A percentile compares a stretch with the other conserved stretches of the same genome.
Conservation (phyloP, 1,284 basidiomycete genomes). For the Austroboletus niveus region DNA sequence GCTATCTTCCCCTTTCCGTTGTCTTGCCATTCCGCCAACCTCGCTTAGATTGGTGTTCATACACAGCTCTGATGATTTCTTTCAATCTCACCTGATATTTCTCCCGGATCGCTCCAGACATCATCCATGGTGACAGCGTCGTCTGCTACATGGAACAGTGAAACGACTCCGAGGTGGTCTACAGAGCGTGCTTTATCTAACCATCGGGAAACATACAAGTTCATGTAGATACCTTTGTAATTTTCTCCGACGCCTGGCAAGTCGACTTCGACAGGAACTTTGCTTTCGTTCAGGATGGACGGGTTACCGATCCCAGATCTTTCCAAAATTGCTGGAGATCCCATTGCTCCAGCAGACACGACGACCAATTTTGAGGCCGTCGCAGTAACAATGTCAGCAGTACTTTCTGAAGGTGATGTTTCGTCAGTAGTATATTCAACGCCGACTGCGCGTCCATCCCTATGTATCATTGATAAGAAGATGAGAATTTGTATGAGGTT, state of each 20-base stretch:
- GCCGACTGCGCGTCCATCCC: background rate
- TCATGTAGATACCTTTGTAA: constrained; percentile 50
- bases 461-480: constrained; percentile 17
- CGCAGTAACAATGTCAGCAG: too few species aligned
- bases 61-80: background rate
- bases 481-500: constrained; percentile 24
- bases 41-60: constrained; percentile 28
- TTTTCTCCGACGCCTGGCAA: constrained; percentile 55
- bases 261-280: constrained; percentile 42
- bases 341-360: constrained; percentile 3
- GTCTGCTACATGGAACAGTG: too few species aligned
- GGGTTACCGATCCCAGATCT: constrained; percentile 41
- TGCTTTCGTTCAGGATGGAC: constrained; percentile 38
- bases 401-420: too few species aligned
- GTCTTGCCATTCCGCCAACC: constrained; percentile 40
- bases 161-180: too few species aligned
- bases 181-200: constrained; percentile 23
- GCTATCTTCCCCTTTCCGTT: constrained; percentile 47
- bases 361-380: too few species aligned
- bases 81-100: constrained; percentile 32
- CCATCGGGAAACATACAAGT: constrained; percentile 35
- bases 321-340: constrained; percentile 23
- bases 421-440: too few species aligned
- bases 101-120: constrained; percentile 37
- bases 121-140: constrained; percentile 43